Evolutionary conservation across 83 land plant species (phyloP).

Genomic region (Picea abies): DNA sequence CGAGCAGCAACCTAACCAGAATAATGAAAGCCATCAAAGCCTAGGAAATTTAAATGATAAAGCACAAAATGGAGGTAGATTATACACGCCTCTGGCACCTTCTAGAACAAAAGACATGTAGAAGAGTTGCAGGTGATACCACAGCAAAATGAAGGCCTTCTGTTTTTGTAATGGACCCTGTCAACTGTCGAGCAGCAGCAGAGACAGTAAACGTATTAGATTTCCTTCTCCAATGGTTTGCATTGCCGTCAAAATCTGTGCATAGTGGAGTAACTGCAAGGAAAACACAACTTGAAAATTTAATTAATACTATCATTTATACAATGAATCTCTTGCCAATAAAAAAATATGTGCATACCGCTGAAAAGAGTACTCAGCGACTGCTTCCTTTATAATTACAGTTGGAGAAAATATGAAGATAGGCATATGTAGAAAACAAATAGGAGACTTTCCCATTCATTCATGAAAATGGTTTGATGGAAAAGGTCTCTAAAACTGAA

Average conservation of each 20-base stretch:
- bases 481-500: too few species aligned
- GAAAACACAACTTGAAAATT: background rate
- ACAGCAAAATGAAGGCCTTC: slow-evolving; percentile 67
- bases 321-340: background rate
- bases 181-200: slow-evolving; percentile 33
- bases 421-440: too few species aligned
- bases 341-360: background rate
- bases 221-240: background rate
- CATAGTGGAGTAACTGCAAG: background rate
- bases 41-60: background rate
- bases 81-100: background rate
- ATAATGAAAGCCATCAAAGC: background rate
- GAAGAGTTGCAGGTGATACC: slow-evolving; percentile 19
- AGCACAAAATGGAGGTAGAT: background rate
- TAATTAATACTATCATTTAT: background rate
- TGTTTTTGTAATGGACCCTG: slow-evolving; percentile 45
- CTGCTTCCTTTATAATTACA: too few species aligned
- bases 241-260: background rate
- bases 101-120: background rate
- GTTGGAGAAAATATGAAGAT: too few species aligned
- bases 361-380: too few species aligned
- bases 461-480: too few species aligned
- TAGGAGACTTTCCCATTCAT: too few species aligned
- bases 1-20: background rate
- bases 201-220: background rate